Evolutionary conservation across 306 rosid genomes (phyloP), one percentile per base, ranked within the genome.

Genomic region (Corylus americana): DNA sequence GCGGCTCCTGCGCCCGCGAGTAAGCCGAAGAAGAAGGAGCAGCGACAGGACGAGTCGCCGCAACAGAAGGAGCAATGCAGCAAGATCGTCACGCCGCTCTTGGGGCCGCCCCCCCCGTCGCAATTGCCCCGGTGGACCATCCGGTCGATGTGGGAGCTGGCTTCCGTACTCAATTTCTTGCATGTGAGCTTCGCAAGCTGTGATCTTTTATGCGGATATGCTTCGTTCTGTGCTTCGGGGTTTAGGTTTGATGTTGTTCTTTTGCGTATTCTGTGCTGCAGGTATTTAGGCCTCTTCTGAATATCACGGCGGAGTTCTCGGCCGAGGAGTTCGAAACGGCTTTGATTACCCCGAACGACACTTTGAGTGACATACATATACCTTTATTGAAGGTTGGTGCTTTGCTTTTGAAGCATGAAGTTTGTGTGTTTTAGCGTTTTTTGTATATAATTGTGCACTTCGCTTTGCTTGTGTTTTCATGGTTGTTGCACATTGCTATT

Each of bases 301-400:
- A 96, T 83, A 93, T 93, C 58, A 79, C 90, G 37, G 80, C 79
- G 7, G 99, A 96, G 83, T 93, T 96, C 80, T 89, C 99, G 48
- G 99, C 90, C 0, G 99, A 96, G 85, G 99, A 96, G 89, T 92
- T 96, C 11, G 99, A 96, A 86, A 91, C 99, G 16, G 94, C 99
- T 66, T 90, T 96, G 88, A 89, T 96, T 82, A 85, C 80, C 3
- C 99, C 99, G 22, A 96, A 91, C 42, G 97, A 96, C 51, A 93
- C 94, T 75, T 89, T 96, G 85, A 88, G 97, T 88, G 94, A 93
- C 77, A 85, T 96, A 59, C 99, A 96, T 77, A 93, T 96, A 73
- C 99, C 99, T n/a, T 79, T 93, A 85, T 75, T 96, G 55, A 96
- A 96, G 99, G 99, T 96, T 83, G 82, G 91, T 91, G 58, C 86